Percentiles rank a stretch among this genome's conserved stretches.
phyloP scores from a whole-genome alignment of 2,329 filamentous ascomycete genomes.

The Alternaria infectoria region DNA sequence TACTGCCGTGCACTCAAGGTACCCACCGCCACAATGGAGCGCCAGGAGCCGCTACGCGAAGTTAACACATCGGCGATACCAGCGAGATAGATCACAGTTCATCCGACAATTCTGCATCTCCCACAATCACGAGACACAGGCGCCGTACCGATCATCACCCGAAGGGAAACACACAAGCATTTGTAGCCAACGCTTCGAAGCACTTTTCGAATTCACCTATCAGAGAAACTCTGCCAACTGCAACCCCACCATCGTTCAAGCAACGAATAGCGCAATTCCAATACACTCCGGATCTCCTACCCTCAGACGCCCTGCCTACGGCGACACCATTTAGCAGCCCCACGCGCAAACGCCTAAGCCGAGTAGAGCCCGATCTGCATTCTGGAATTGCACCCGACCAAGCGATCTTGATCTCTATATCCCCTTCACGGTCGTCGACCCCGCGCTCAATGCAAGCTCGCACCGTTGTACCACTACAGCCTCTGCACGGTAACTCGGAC shows the following conservation, averaged over 20 bases:
- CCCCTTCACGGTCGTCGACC: not conserved
- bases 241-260: not conserved
- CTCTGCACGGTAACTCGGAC: constrained; percentile 2
- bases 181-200: not conserved
- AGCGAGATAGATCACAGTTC: not conserved
- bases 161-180: not conserved
- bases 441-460: not conserved
- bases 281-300: not conserved
- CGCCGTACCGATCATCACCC: not conserved
- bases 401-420: not conserved
- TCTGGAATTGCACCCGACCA: not conserved
- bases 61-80: not conserved
- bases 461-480: not conserved
- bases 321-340: not conserved
- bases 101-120: not conserved
- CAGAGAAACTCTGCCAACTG: not conserved
- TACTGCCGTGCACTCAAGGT: not conserved
- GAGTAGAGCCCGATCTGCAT: not conserved
- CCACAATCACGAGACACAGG: not conserved
- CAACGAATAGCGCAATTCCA: not conserved
- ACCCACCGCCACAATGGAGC: rapidly evolving
- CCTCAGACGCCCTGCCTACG: not conserved
- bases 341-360: not conserved
- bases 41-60: too few relatives aligned
- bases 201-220: not conserved